These are phyloP conservation scores for Solanum chilense DNA, from an alignment of 257 asterid species.

Conservation along the genomic window DNA sequence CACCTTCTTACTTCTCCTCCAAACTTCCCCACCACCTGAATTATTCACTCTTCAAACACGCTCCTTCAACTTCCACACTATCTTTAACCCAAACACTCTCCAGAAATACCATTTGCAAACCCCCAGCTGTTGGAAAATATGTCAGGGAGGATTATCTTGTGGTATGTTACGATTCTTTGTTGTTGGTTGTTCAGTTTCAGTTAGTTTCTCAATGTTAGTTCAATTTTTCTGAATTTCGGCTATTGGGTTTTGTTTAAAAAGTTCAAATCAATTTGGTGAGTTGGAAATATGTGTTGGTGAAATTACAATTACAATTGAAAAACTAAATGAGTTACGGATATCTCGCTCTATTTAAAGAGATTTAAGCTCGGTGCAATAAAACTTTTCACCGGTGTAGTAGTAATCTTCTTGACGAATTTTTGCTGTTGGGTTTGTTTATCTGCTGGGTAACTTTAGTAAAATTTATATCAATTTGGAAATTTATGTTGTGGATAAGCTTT, in stretches of 20 bases:
- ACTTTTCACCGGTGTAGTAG: background rate
- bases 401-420: background rate
- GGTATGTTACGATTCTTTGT: slow-evolving; percentile 24
- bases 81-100: slow-evolving; percentile 27
- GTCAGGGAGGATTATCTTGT: slow-evolving; percentile 90
- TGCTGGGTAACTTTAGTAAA: background rate
- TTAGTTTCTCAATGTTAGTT: background rate
- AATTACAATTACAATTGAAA: background rate
- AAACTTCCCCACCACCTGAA: background rate
- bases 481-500: background rate
- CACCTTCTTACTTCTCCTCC: background rate
- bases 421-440: background rate
- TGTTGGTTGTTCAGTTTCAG: background rate
- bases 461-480: background rate
- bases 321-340: background rate
- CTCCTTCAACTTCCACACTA: slow-evolving; percentile 6
- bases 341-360: rapidly evolving
- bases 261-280: background rate
- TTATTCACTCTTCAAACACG: background rate
- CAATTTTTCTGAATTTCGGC: background rate
- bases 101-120: slow-evolving; percentile 47
- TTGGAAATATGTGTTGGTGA: background rate
- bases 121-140: slow-evolving; percentile 54
- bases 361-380: background rate
- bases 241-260: background rate